phyloP scores from a whole-genome alignment of 176 grass and related monocot genomes.

The Otatea glauca region DNA sequence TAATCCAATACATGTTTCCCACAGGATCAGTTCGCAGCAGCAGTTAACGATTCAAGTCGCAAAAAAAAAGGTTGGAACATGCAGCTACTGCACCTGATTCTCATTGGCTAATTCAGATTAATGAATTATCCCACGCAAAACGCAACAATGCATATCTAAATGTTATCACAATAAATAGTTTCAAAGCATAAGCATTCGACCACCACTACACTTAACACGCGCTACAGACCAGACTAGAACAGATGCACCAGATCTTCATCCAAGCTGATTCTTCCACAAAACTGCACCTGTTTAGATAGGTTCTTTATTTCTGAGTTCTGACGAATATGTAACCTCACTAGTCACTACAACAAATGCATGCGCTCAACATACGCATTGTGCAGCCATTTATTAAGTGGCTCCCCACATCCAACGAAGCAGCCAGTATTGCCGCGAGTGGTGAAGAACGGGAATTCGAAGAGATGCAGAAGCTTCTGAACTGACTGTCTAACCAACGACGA shows the following conservation, averaged over 20 bases:
- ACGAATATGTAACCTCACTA: constrained; percentile 25
- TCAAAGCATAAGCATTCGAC: constrained; percentile 25
- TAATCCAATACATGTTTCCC: neutral
- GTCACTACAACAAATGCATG: constrained; percentile 81
- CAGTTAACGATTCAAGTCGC: neutral
- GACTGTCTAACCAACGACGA: constrained; percentile 75
- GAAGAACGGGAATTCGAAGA: constrained; percentile 79
- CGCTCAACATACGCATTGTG: constrained; percentile 93
- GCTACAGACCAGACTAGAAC: constrained; percentile 25
- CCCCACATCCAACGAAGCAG: constrained; percentile 83
- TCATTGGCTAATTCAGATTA: neutral
- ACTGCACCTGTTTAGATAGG: constrained; percentile 45
- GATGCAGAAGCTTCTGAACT: constrained; percentile 76
- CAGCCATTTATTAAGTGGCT: constrained; percentile 84
- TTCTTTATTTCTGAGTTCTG: constrained; percentile 25
- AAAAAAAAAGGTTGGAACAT: neutral
- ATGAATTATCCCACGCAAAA: constrained; percentile 21
- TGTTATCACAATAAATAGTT: constrained; percentile 40
- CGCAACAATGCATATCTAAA: constrained; percentile 33
- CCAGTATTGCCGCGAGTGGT: constrained; percentile 68
- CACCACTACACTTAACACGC: constrained; percentile 12
- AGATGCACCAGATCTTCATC: constrained; percentile 36
- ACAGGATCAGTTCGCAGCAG: neutral
- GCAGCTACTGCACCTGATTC: neutral
- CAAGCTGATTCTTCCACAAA: constrained; percentile 57